A percentile compares a stretch with the other conserved stretches of the same genome.
Evolutionary conservation across 768 basidiomycete genomes (phyloP).

Genomic region (Phanerochaete carnosa): DNA sequence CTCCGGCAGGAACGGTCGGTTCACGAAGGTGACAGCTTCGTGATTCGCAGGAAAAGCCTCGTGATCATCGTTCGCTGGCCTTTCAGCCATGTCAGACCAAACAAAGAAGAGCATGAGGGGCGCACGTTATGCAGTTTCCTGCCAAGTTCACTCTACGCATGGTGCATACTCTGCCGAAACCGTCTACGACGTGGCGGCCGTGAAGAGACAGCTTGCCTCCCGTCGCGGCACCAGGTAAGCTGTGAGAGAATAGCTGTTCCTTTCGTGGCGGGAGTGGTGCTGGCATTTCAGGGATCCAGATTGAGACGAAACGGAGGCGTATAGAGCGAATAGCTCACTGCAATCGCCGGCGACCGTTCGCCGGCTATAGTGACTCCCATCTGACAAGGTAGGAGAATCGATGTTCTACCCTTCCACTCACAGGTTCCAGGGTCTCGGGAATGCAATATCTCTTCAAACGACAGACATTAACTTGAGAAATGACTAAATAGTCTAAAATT

Average conservation of each 20-base stretch:
- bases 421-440: no score
- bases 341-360: no score
- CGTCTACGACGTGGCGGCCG: constrained; percentile 83
- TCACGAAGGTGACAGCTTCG: constrained; percentile 76
- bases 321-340: no score
- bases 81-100: constrained; percentile 27
- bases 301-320: no score
- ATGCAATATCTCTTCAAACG: no score
- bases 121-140: constrained; percentile 79
- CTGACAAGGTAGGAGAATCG: no score
- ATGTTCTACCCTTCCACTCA: no score
- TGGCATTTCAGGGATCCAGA: no score
- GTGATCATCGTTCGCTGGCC: constrained; percentile 68
- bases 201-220: constrained; percentile 54
- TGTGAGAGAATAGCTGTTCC: constrained; percentile 58
- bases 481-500: no score
- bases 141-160: constrained; percentile 86
- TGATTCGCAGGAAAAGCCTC: constrained; percentile 65
- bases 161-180: constrained; percentile 72
- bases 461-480: no score
- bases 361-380: no score
- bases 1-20: constrained; percentile 85
- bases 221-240: constrained; percentile 61
- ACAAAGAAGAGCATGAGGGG: no score
- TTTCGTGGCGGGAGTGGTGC: neutral